Base-by-base conservation (phyloP, 75 land plant genomes). In the Pinus albicaulis region DNA sequence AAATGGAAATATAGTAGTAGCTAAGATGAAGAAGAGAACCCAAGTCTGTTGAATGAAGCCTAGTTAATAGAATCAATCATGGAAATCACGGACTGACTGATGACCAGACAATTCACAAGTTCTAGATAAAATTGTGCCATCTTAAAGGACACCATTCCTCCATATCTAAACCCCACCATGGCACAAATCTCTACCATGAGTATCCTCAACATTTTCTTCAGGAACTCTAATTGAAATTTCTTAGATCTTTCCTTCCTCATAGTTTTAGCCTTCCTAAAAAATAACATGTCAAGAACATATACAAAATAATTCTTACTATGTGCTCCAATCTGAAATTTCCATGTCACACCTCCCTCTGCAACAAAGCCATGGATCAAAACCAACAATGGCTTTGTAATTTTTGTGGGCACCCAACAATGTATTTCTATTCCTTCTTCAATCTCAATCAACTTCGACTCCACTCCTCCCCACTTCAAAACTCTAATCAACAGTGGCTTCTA, bases 101-200 rank as follows among this genome's bases (percentile, higher is more conserved):
- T 36, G 26, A 95, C 95, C 73, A 95, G 34, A 12, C 84, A 73
- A 15, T 34, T 36, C 19, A 95, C 92, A 61, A 90, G 52, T 3
- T 82, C 77, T 12, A 92, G 95, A 61, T 80, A 58, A 72, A 79
- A 0, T 60, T 89, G 84, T 5, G 92, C 95, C 90, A 95, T 76
- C 77, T 86, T 87, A 72, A 91, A 95, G 17, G 90, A 86, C 73
- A 95, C 98, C 89, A 95, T 90, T 48, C 95, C 98, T 12, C 98
- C 98, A 57, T 95, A 95, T 82, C 93, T 92, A 64, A 89, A 85
- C 44, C 98, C 98, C 53, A 95, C 91, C 25, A 87, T 73, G 10
- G 82, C 80, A 65, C 86, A 89, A 62, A 70, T 77, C 55, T 79
- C 77, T 34, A 90, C 84, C 0, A 85, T 88, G 11, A 94, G 84